phyloP scores from a whole-genome alignment of 2,329 filamentous ascomycete genomes.

The Cladosporium velox region DNA sequence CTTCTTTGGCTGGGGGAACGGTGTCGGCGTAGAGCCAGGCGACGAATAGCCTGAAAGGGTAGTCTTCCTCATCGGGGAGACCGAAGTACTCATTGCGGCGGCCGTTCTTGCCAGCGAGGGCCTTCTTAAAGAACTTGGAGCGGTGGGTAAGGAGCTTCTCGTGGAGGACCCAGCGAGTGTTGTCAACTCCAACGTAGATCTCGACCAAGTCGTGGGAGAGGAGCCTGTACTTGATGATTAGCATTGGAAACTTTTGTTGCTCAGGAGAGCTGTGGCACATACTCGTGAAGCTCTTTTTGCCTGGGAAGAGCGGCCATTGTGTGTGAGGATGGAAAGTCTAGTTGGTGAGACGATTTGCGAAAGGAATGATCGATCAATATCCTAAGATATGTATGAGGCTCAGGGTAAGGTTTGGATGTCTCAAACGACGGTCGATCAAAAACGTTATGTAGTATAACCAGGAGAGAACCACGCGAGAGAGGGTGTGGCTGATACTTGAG shows the following conservation, averaged over 20 bases:
- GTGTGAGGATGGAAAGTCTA: background rate
- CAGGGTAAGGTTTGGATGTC: background rate
- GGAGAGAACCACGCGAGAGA: background rate
- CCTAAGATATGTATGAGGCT: background rate
- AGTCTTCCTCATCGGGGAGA: conserved; percentile 56
- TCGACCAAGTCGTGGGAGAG: conserved; percentile 57
- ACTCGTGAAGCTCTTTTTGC: conserved; percentile 19
- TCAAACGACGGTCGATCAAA: background rate
- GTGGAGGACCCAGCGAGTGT: conserved; percentile 58
- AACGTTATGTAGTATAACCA: background rate
- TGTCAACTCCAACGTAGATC: conserved; percentile 57
- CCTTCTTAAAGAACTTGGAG: conserved; percentile 55
- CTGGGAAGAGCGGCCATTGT: conserved; percentile 18
- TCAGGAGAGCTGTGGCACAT: background rate
- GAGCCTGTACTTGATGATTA: conserved; percentile 42
- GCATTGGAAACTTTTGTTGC: background rate
- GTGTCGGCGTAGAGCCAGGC: conserved; percentile 56
- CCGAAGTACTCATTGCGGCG: conserved; percentile 45
- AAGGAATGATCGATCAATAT: conserved; percentile 3
- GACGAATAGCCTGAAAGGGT: conserved; percentile 54
- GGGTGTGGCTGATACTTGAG: conserved; percentile 15
- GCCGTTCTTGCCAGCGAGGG: conserved; percentile 49
- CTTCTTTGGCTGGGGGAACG: conserved; percentile 51
- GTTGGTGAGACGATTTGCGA: background rate
- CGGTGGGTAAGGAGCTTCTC: conserved; percentile 58